Evolutionary conservation across 495 filamentous ascomycete genomes (phyloP).

Genomic region (Neurospora hispaniola): DNA sequence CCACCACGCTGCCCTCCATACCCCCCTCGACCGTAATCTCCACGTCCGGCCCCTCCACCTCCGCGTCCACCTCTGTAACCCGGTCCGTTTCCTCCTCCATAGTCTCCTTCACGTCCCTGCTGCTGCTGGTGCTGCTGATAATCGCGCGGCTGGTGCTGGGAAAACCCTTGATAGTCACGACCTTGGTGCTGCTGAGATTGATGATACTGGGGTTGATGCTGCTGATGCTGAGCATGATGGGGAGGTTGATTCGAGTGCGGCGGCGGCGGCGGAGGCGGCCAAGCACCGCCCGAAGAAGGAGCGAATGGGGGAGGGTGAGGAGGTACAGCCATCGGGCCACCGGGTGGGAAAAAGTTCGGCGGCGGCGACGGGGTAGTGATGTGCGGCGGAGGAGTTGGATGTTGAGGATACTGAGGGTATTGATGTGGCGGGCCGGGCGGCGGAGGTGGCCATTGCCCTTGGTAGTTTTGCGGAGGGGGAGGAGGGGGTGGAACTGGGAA

Average conservation of each 20-base stretch:
- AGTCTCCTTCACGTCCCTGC: neutral
- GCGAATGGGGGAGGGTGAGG: neutral
- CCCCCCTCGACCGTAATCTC: neutral
- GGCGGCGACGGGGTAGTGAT: neutral
- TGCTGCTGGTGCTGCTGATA: neutral
- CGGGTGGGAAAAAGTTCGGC: neutral
- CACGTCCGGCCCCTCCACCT: neutral
- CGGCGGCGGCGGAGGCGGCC: neutral
- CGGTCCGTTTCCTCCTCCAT: neutral
- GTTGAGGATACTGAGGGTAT: neutral
- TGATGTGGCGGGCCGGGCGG: neutral
- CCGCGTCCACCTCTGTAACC: neutral
- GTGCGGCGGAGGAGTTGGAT: neutral
- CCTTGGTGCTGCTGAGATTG: neutral
- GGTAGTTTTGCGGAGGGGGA: neutral
- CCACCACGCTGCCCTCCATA: neutral
- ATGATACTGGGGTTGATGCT: neutral
- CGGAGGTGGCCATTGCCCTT: neutral
- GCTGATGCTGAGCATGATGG: neutral
- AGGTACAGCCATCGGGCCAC: neutral
- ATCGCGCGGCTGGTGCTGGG: neutral
- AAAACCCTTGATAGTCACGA: neutral
- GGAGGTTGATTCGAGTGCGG: neutral
- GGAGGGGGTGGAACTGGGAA: constrained; percentile 16
- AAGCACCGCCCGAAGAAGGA: neutral